Evolutionary conservation across 106 monocot species (phyloP).

Genomic region (Cymbidium sinense): DNA sequence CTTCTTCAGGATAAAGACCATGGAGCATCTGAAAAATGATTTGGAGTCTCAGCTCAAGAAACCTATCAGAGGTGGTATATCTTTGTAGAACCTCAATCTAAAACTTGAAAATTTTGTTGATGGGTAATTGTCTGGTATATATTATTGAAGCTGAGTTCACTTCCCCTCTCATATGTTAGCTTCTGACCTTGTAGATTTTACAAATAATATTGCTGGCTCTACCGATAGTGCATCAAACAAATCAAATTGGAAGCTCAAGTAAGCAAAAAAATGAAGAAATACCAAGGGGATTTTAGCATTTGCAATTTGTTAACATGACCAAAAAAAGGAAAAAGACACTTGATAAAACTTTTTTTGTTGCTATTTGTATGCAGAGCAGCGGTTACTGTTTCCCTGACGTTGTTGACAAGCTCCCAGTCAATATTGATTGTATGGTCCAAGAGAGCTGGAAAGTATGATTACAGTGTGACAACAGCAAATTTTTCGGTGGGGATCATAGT

Average conservation of each 20-base stretch:
- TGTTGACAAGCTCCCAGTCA: slow-evolving; percentile 95
- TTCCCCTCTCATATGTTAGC: background rate
- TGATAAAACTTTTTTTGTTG: background rate
- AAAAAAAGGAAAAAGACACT: background rate
- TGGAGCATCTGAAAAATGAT: slow-evolving; percentile 25
- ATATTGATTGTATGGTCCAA: slow-evolving; percentile 97
- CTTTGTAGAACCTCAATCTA: background rate
- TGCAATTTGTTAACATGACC: background rate
- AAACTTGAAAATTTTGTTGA: background rate
- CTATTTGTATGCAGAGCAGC: slow-evolving; percentile 40
- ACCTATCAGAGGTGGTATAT: slow-evolving; percentile 22
- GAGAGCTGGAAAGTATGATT: slow-evolving; percentile 92
- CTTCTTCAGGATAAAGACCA: background rate
- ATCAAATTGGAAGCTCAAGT: slow-evolving; percentile 57
- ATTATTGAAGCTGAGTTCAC: background rate
- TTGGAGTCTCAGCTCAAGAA: slow-evolving; percentile 18
- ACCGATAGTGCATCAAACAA: slow-evolving; percentile 20
- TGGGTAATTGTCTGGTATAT: background rate
- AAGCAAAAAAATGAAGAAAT: slow-evolving; percentile 6
- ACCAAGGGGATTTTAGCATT: background rate
- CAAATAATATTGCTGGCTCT: slow-evolving; percentile 14
- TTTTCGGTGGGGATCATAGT: slow-evolving; percentile 46
- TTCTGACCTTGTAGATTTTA: slow-evolving; percentile 16
- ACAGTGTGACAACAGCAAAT: slow-evolving; percentile 93
- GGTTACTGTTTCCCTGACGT: slow-evolving; percentile 79